These are phyloP conservation scores for Penicillium psychrofluorescens DNA, from an alignment of 495 filamentous ascomycete species.

Conservation along the genomic window DNA sequence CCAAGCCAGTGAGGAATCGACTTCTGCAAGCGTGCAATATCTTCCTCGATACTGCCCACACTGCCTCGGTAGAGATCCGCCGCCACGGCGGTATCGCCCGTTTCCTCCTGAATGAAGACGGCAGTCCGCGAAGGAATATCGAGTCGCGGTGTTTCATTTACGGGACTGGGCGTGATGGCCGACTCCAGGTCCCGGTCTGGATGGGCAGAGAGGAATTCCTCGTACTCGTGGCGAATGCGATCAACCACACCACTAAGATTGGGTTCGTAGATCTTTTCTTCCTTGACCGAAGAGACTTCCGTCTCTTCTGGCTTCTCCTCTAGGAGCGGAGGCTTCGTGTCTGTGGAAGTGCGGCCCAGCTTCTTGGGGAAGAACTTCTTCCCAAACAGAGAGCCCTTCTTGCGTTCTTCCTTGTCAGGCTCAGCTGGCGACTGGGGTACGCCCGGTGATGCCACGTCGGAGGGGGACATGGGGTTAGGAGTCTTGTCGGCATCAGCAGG, in stretches of 20 bases:
- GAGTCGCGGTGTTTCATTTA: constrained; percentile 78
- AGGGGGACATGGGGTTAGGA: constrained; percentile 30
- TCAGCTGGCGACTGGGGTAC: constrained; percentile 54
- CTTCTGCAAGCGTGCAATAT: constrained; percentile 78
- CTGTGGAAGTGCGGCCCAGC: constrained; percentile 65
- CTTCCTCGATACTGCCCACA: constrained; percentile 65
- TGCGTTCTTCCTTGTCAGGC: constrained; percentile 64
- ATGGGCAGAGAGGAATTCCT: constrained; percentile 54
- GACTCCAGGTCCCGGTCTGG: constrained; percentile 50
- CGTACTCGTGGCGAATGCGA: constrained; percentile 69
- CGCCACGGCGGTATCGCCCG: constrained; percentile 76
- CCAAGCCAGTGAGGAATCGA: constrained; percentile 85
- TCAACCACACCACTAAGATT: constrained; percentile 77
- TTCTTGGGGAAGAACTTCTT: constrained; percentile 94
- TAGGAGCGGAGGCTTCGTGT: constrained; percentile 62
- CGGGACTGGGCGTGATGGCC: constrained; percentile 66
- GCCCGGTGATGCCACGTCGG: constrained; percentile 40
- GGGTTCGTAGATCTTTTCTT: constrained; percentile 75
- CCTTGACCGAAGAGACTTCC: constrained; percentile 51
- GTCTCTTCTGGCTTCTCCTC: constrained; percentile 86
- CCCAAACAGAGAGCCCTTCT: constrained; percentile 65
- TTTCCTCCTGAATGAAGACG: constrained; percentile 93
- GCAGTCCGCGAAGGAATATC: constrained; percentile 71
- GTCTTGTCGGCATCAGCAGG: constrained; percentile 21
- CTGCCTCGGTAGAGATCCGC: constrained; percentile 88